These are phyloP conservation scores for Piromyces finnis DNA, from an alignment of 192 early-diverging fungal genomes.

Conservation along the genomic window DNA sequence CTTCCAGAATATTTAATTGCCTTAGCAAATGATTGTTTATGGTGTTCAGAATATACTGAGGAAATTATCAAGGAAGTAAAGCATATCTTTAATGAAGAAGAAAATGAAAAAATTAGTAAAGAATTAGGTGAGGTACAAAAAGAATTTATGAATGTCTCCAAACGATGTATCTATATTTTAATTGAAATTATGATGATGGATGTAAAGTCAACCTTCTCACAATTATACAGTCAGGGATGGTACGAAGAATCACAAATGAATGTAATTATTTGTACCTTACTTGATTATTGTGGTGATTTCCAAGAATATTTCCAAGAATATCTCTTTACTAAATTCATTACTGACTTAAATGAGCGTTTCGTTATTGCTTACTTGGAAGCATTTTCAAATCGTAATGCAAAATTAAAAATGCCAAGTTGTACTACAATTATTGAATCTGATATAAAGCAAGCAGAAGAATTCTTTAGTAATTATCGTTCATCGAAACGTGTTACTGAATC, in stretches of 20 bases:
- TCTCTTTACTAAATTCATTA: conserved; percentile 68
- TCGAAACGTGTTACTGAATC: conserved; percentile 48
- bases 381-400: conserved; percentile 53
- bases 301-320: conserved; percentile 70
- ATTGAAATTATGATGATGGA: conserved; percentile 75
- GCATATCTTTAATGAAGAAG: conserved; percentile 4
- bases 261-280: conserved; percentile 77
- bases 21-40: conserved; percentile 84
- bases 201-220: conserved; percentile 47
- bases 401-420: conserved; percentile 48
- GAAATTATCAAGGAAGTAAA: conserved; percentile 30
- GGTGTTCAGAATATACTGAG: conserved; percentile 81
- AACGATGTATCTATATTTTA: conserved; percentile 51
- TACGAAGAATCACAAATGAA: conserved; percentile 82
- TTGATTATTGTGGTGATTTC: conserved; percentile 86
- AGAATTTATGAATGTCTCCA: conserved; percentile 79
- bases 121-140: conserved; percentile 48
- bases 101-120: conserved; percentile 8
- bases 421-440: conserved; percentile 58
- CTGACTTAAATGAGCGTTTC: conserved; percentile 73
- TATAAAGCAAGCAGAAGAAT: conserved; percentile 47
- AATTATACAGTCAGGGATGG: conserved; percentile 48
- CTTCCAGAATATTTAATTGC: conserved; percentile 92
- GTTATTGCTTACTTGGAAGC: conserved; percentile 74
- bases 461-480: conserved; percentile 58